Evolutionary conservation across 2,329 filamentous ascomycete genomes (phyloP).

Genomic region (Graphiopsis chlorocephala): DNA sequence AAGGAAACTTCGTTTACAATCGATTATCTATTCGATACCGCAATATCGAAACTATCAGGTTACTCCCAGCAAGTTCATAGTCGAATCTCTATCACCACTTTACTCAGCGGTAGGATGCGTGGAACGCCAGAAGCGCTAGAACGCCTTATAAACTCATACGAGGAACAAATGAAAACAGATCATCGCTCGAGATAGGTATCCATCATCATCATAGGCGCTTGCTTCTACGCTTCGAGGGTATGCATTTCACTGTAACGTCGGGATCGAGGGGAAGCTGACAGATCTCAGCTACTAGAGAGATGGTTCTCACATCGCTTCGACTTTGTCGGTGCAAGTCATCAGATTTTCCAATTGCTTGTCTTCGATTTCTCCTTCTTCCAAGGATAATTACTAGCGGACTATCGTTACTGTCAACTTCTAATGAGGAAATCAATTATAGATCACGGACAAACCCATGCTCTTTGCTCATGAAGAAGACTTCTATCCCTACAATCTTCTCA

Average conservation of each 20-base stretch:
- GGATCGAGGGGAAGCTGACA: not conserved
- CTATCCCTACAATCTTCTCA: too few species aligned
- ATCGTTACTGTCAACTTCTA: too few species aligned
- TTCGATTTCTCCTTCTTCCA: too few species aligned
- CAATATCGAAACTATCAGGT: not conserved
- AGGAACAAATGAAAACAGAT: not conserved
- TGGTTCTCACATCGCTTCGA: slow-evolving; percentile 20
- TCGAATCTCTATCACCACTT: too few species aligned
- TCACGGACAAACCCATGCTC: too few species aligned
- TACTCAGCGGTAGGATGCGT: not conserved
- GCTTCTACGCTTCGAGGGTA: slow-evolving; percentile 19
- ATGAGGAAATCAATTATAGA: too few species aligned
- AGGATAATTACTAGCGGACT: too few species aligned
- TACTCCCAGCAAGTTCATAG: not conserved
- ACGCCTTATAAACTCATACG: not conserved
- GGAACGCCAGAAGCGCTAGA: not conserved
- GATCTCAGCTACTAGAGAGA: slow-evolving; percentile 17
- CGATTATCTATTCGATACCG: not conserved
- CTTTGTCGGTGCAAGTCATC: slow-evolving; percentile 22
- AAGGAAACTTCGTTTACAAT: not conserved
- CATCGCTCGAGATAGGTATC: slow-evolving; percentile 8
- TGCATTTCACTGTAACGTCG: not conserved
- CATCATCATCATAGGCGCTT: slow-evolving; percentile 19
- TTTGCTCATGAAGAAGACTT: too few species aligned
- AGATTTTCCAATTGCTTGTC: slow-evolving; percentile 23